Evolutionary conservation across 2,329 filamentous ascomycete species (phyloP).

Genomic region (Xylaria sp.): DNA sequence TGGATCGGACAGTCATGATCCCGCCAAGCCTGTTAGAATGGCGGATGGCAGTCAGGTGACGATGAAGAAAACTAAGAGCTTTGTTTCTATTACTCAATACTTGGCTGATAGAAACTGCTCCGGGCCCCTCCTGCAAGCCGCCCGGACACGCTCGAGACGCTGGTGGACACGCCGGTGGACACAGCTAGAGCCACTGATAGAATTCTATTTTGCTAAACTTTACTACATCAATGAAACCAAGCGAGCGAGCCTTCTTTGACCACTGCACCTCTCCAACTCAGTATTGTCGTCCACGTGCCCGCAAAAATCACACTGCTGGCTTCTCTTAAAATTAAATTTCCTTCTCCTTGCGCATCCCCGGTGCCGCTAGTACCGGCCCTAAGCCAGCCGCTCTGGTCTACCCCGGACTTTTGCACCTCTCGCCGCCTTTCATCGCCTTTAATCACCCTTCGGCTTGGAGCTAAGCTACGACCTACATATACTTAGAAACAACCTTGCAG

Average conservation of each 20-base stretch:
- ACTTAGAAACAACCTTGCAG: not conserved
- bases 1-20: conserved; percentile 1
- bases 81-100: conserved; percentile 63
- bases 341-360: conserved; percentile 1
- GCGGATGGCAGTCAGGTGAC: conserved; percentile 52
- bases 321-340: not conserved
- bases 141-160: conserved; percentile 2
- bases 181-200: conserved; percentile 28
- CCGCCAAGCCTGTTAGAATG: conserved; percentile 35
- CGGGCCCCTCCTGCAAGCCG: conserved; percentile 35
- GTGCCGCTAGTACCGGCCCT: conserved; percentile 3
- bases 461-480: not conserved
- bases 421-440: not conserved
- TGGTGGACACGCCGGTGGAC: conserved; percentile 23
- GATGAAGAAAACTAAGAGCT: conserved; percentile 53
- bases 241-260: conserved; percentile 15
- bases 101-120: conserved; percentile 46
- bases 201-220: conserved; percentile 36
- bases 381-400: conserved; percentile 21
- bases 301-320: conserved; percentile 10
- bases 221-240: conserved; percentile 38
- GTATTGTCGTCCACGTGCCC: conserved; percentile 34
- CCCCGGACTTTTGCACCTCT: conserved; percentile 24
- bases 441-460: not conserved
- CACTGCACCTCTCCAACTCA: conserved; percentile 3